Percentiles rank a stretch among this genome's conserved stretches.
phyloP scores from a whole-genome alignment of 495 filamentous ascomycete species.

The Xylaria venustula region DNA sequence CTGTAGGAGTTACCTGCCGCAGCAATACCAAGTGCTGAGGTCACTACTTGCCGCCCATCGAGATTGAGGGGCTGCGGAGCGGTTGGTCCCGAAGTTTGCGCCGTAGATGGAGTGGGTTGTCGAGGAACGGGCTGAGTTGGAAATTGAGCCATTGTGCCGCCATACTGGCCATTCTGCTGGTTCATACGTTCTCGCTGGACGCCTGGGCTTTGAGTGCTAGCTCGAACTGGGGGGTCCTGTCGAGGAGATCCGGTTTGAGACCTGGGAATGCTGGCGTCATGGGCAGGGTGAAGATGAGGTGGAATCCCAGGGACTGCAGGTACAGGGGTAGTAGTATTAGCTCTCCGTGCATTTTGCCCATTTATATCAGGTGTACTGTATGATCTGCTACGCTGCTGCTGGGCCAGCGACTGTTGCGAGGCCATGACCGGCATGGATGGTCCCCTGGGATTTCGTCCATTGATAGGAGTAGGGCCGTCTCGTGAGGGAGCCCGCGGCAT shows the following conservation, averaged over 20 bases:
- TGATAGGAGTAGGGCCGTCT: slow-evolving; percentile 66
- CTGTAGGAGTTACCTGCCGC: slow-evolving; percentile 43
- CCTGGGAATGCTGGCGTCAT: slow-evolving; percentile 52
- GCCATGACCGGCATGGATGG: slow-evolving; percentile 81
- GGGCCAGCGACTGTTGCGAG: slow-evolving; percentile 51
- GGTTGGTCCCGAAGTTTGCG: background rate
- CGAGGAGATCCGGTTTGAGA: slow-evolving; percentile 54
- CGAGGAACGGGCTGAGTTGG: slow-evolving; percentile 46
- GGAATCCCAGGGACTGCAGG: slow-evolving; percentile 58
- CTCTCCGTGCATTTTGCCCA: slow-evolving; percentile 40
- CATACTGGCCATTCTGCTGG: slow-evolving; percentile 31
- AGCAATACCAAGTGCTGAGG: slow-evolving; percentile 33
- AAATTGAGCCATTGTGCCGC: slow-evolving; percentile 47
- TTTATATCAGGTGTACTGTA: slow-evolving; percentile 65
- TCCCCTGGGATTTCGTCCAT: slow-evolving; percentile 66
- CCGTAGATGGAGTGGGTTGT: slow-evolving; percentile 37
- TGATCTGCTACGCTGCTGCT: slow-evolving; percentile 58
- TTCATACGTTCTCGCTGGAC: slow-evolving; percentile 42
- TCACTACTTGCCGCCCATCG: slow-evolving; percentile 30
- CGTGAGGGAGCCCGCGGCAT: slow-evolving; percentile 75
- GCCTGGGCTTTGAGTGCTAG: slow-evolving; percentile 54
- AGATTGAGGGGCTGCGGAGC: slow-evolving; percentile 29
- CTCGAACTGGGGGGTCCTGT: slow-evolving; percentile 48
- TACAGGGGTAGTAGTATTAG: slow-evolving; percentile 31
- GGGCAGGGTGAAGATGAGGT: slow-evolving; percentile 54